These are phyloP conservation scores for Plasmodium yoelii DNA, from an alignment of 169 alveolate genomes.

Conservation along the genomic window DNA sequence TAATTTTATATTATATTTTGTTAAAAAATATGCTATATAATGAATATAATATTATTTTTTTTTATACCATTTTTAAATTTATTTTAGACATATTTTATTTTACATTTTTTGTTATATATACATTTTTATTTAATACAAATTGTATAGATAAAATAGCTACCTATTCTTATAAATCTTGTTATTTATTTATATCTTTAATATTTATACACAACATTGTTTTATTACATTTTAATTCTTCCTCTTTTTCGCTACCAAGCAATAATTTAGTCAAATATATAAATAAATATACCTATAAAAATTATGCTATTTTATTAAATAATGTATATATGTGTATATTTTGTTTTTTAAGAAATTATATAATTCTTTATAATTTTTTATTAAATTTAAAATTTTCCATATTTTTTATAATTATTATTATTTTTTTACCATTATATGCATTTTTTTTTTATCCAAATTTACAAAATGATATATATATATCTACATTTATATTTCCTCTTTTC, in stretches of 20 bases:
- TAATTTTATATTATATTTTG: slow-evolving; percentile 30
- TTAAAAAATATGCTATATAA: slow-evolving; percentile 8
- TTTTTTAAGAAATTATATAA: slow-evolving; percentile 52
- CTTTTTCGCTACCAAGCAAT: background rate
- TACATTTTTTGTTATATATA: slow-evolving; percentile 42
- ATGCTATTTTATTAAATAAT: slow-evolving; percentile 19
- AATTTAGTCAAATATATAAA: background rate
- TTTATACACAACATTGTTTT: slow-evolving; percentile 28
- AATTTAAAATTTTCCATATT: slow-evolving; percentile 39
- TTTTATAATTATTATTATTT: slow-evolving; percentile 16
- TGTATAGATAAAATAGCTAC: slow-evolving; percentile 20
- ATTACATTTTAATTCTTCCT: slow-evolving; percentile 4
- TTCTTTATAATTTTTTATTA: slow-evolving; percentile 51
- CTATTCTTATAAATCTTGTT: slow-evolving; percentile 49
- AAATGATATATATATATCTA: background rate
- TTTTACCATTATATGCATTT: slow-evolving; percentile 12
- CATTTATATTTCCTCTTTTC: slow-evolving; percentile 5
- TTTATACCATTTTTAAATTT: slow-evolving; percentile 19
- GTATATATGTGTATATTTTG: slow-evolving; percentile 33
- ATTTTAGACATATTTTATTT: slow-evolving; percentile 41
- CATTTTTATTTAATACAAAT: slow-evolving; percentile 23
- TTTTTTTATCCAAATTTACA: background rate
- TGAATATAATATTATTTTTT: background rate
- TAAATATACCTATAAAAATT: slow-evolving; percentile 1
- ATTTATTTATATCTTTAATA: slow-evolving; percentile 20